A percentile compares a stretch with the other conserved stretches of the same genome.
These are phyloP conservation scores for Pseudocercospora cruenta DNA, from an alignment of 2,329 filamentous ascomycete genomes.

Conservation along the genomic window DNA sequence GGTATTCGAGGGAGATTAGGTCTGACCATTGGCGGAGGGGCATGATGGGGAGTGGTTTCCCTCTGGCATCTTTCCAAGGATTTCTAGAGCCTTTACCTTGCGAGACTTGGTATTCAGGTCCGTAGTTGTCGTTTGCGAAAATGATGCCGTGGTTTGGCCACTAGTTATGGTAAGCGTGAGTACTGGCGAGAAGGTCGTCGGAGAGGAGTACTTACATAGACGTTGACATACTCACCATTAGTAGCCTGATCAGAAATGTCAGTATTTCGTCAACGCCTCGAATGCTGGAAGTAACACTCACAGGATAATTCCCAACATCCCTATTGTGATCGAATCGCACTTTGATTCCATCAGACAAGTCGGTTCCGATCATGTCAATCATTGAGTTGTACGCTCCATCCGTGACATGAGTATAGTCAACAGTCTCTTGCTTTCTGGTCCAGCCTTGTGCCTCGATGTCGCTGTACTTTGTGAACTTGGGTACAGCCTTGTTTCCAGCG, in stretches of 20 bases:
- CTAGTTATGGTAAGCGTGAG: not conserved
- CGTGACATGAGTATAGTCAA: slow-evolving; percentile 8
- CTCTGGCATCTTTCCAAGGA: slow-evolving; percentile 16
- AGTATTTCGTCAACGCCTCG: not conserved
- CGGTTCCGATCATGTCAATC: not conserved
- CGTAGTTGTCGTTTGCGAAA: slow-evolving; percentile 20
- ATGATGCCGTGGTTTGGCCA: slow-evolving; percentile 19
- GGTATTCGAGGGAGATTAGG: slow-evolving; percentile 20
- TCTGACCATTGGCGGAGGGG: slow-evolving; percentile 21
- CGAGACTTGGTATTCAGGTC: slow-evolving; percentile 10
- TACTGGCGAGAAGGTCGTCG: not conserved
- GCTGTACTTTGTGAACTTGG: not conserved
- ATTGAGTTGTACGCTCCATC: not conserved
- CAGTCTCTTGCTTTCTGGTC: not conserved
- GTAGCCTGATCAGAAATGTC: slow-evolving; percentile 5
- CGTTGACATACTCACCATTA: slow-evolving; percentile 21
- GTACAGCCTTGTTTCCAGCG: slow-evolving; percentile 4
- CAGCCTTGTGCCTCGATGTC: slow-evolving; percentile 11
- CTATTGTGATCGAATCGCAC: slow-evolving; percentile 3
- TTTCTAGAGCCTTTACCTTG: slow-evolving; percentile 3
- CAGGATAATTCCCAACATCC: not conserved
- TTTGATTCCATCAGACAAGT: slow-evolving; percentile 8
- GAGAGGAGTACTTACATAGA: slow-evolving; percentile 2
- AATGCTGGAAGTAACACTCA: not conserved
- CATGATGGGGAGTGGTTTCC: not conserved